Conservation (phyloP, 1,284 basidiomycete species). For the Ceratobasidium sp. region DNA sequence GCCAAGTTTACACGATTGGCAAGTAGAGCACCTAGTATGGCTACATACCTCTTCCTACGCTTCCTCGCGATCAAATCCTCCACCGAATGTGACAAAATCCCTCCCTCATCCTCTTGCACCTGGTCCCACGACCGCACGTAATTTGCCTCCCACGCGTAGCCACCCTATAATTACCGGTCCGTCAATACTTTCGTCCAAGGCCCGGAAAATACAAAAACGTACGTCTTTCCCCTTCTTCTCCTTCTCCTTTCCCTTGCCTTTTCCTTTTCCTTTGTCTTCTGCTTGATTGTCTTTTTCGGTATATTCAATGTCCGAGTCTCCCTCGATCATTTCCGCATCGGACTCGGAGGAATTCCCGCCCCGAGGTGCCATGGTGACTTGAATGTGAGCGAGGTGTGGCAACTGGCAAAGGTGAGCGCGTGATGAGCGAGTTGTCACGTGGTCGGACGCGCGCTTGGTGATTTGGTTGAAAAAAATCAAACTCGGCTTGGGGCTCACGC, state of each 20-base stretch:
- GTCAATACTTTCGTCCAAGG: background rate
- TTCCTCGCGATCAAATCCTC: slow-evolving; percentile 86
- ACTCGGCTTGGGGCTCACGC: too few relatives aligned
- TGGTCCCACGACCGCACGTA: slow-evolving; percentile 97
- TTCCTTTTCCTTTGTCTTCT: slow-evolving; percentile 51
- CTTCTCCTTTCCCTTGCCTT: slow-evolving; percentile 42
- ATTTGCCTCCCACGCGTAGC: slow-evolving; percentile 93
- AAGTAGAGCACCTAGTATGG: background rate
- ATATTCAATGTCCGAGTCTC: slow-evolving; percentile 36
- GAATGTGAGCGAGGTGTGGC: background rate
- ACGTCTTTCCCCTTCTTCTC: slow-evolving; percentile 62
- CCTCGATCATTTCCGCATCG: slow-evolving; percentile 48
- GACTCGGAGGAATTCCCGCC: slow-evolving; percentile 55
- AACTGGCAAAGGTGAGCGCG: background rate
- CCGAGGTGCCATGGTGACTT: slow-evolving; percentile 20
- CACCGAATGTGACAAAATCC: slow-evolving; percentile 89
- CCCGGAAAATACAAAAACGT: background rate
- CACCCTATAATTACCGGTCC: slow-evolving; percentile 38
- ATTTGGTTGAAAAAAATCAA: too few relatives aligned
- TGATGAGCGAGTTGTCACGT: slow-evolving; percentile 6
- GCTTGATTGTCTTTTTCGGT: slow-evolving; percentile 54
- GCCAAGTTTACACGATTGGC: background rate
- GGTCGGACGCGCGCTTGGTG: too few relatives aligned
- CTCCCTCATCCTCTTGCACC: slow-evolving; percentile 93
- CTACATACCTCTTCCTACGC: slow-evolving; percentile 75